These are phyloP conservation scores for Hypomyces perniciosus DNA, from an alignment of 2,329 filamentous ascomycete species.

Conservation along the genomic window DNA sequence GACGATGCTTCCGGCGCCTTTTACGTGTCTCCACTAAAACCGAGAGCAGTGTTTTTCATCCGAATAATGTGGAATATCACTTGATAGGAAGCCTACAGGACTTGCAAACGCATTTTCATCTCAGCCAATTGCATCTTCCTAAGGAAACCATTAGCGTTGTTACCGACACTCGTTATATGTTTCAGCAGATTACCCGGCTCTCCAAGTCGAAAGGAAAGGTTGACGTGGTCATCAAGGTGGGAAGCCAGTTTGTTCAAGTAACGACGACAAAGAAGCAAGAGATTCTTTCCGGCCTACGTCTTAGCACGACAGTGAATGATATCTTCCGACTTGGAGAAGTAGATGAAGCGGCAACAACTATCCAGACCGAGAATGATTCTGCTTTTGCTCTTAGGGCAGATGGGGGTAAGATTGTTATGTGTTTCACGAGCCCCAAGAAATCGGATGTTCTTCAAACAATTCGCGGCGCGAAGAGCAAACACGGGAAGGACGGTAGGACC, in stretches of 20 bases:
- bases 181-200: slow-evolving; percentile 57
- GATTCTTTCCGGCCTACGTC: slow-evolving; percentile 54
- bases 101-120: slow-evolving; percentile 59
- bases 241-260: slow-evolving; percentile 63
- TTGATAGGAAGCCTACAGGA: slow-evolving; percentile 61
- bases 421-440: slow-evolving; percentile 62
- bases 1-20: slow-evolving; percentile 59
- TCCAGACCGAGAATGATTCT: slow-evolving; percentile 60
- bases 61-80: slow-evolving; percentile 59
- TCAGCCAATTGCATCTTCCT: slow-evolving; percentile 59
- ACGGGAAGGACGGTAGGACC: slow-evolving; percentile 56
- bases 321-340: slow-evolving; percentile 63
- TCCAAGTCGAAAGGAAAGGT: slow-evolving; percentile 67
- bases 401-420: slow-evolving; percentile 66
- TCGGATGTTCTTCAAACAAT: slow-evolving; percentile 58
- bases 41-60: slow-evolving; percentile 55
- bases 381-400: slow-evolving; percentile 63
- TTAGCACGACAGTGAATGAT: slow-evolving; percentile 62
- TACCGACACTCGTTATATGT: slow-evolving; percentile 59
- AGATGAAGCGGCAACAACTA: slow-evolving; percentile 59
- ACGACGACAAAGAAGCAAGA: slow-evolving; percentile 65
- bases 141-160: slow-evolving; percentile 66
- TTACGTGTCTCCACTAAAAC: slow-evolving; percentile 56
- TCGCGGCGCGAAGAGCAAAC: slow-evolving; percentile 55
- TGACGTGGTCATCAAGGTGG: slow-evolving; percentile 62